Percentiles rank a stretch among this genome's conserved stretches.
Conservation (phyloP, 257 asterid species). For the Capsicum pubescens region DNA sequence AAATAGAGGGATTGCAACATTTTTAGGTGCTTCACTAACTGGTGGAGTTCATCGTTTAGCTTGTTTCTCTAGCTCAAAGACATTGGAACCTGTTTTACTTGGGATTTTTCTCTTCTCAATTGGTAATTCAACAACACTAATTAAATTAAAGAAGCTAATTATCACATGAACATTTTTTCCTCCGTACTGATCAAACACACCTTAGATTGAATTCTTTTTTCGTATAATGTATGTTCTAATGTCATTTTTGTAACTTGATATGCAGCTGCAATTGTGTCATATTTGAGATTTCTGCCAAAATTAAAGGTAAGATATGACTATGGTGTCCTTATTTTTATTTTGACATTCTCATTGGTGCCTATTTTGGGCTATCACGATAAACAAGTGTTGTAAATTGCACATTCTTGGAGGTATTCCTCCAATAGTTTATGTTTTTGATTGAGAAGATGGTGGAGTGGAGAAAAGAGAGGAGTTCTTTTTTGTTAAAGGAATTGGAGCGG, state of each 20-base stretch:
- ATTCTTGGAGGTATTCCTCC: background rate
- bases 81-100: constrained; percentile 59
- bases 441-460: too few relatives aligned
- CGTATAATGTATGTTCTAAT: too few relatives aligned
- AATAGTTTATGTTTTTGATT: too few relatives aligned
- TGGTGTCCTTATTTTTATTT: constrained; percentile 65
- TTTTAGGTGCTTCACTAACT: constrained; percentile 65
- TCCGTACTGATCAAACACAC: too few relatives aligned
- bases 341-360: constrained; percentile 60
- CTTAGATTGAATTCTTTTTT: too few relatives aligned
- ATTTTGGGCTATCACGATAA: constrained; percentile 68
- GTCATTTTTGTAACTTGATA: background rate
- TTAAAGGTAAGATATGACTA: constrained; percentile 75
- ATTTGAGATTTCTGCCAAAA: constrained; percentile 58
- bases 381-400: constrained; percentile 57
- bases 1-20: constrained; percentile 71
- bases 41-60: constrained; percentile 73
- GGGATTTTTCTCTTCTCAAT: constrained; percentile 66
- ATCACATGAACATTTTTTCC: too few relatives aligned
- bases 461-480: too few relatives aligned
- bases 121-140: constrained; percentile 42
- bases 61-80: constrained; percentile 48
- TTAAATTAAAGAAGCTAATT: background rate
- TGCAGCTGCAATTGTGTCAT: constrained; percentile 63
- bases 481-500: too few relatives aligned